Conservation (phyloP, 257 asterid species). For the Coffea canephora region DNA sequence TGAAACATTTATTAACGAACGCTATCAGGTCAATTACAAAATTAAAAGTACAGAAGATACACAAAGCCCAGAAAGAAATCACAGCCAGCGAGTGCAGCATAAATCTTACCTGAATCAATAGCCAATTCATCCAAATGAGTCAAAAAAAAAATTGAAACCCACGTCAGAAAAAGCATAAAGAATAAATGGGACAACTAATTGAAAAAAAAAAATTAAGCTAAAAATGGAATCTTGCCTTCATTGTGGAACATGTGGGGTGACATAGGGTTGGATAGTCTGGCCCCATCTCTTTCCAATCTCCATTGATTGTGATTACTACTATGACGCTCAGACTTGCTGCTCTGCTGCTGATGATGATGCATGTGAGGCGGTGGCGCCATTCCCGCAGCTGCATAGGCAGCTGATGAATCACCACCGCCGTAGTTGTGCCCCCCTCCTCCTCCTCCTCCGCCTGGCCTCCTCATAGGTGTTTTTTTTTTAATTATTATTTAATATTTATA, state of each 20-base stretch:
- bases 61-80: background rate
- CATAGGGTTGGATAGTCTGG: constrained; percentile 54
- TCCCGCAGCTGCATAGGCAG: constrained; percentile 38
- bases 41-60: background rate
- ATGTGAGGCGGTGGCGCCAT: constrained; percentile 24
- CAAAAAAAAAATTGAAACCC: background rate
- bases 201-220: background rate
- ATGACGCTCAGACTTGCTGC: constrained; percentile 44
- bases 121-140: background rate
- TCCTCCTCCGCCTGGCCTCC: constrained; percentile 49
- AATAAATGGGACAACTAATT: background rate
- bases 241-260: constrained; percentile 58
- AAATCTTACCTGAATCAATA: background rate
- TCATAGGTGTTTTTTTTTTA: constrained; percentile 23
- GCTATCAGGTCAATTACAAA: background rate
- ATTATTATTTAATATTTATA: background rate
- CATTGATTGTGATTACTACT: constrained; percentile 47
- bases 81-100: background rate
- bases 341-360: constrained; percentile 35
- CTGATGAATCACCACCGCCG: constrained; percentile 35
- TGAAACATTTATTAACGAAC: background rate
- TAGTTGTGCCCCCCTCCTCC: constrained; percentile 39
- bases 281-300: constrained; percentile 74
- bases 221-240: constrained; percentile 37
- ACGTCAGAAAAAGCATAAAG: background rate